Evolutionary conservation across 805 yeast species (phyloP), one percentile per base, ranked within the genome.

Genomic region (Hanseniaspora vineae): DNA sequence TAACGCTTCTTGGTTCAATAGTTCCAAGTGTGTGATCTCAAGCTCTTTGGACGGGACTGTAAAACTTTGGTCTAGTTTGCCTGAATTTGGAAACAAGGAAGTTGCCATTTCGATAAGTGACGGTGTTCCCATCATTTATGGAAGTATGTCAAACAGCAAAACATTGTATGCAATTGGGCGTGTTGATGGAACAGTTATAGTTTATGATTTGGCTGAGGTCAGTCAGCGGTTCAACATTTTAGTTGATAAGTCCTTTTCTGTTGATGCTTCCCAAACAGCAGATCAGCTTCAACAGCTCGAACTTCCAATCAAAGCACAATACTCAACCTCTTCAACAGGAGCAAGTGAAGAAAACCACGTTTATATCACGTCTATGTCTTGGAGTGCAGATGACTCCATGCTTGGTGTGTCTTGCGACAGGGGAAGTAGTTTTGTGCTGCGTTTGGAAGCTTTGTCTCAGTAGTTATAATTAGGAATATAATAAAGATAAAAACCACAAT

Each of bases 31-130:
- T 12, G 51, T 79, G 6, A 56, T 81, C 35, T 73, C 80, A 42
- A 70, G 79, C 2, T 79, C 92, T 1, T 65, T 84, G 61, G 94
- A 88, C 54, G 86, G 92, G 0, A 67, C 81, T 0, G 65, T 81
- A 1, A 72, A 81, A 50, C 53, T 84, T 0, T 85, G 95, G 94
- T 76, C 81, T 52, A 69, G 75, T 2, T 40, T 40, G 18, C 31
- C 31, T 13, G 31, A 40, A 13, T 12, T 42, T 2, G 43, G 51
- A 1, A 56, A 61, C 44, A 18, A 51, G 14, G 20, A 59, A 19
- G 42, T 59, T 5, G 67, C 58, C 6, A 47, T 57, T 8, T 66
- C 56, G 48, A 59, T 59, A 50, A 59, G 68, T 2, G 77, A 71
- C 48, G 80, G 81, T 23, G 58, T 69, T 3, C 77, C 88, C 3